Evolutionary conservation across 78 protist genomes (phyloP).

Genomic region (Monosiga brevicollis): DNA sequence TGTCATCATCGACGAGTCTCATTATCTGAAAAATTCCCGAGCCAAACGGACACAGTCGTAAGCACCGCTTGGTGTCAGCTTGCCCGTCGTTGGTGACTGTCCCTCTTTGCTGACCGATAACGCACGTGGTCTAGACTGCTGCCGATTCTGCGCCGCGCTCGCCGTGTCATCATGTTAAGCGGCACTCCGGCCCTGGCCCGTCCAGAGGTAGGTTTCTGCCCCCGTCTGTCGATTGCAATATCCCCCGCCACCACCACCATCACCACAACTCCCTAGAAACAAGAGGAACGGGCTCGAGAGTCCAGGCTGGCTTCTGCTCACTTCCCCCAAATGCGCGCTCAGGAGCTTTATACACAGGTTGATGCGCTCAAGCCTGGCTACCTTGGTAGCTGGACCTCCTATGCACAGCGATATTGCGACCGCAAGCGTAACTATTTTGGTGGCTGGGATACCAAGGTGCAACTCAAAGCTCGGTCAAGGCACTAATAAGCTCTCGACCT

Average conservation of each 20-base stretch:
- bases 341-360: conserved; percentile 69
- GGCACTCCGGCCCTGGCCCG: conserved; percentile 83
- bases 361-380: conserved; percentile 32
- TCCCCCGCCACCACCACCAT: too few species aligned
- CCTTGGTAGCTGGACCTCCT: conserved; percentile 9
- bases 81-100: too few species aligned
- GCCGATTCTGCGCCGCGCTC: too few species aligned
- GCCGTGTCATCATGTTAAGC: conserved; percentile 57
- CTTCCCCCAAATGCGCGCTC: too few species aligned
- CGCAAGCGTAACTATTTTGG: conserved; percentile 27
- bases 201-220: conserved; percentile 44
- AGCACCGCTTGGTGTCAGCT: too few species aligned
- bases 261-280: too few species aligned
- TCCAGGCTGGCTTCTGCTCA: too few species aligned
- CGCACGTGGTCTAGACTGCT: too few species aligned
- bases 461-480: too few species aligned
- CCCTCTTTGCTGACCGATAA: too few species aligned
- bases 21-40: conserved; percentile 49
- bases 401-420: conserved; percentile 50
- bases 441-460: conserved; percentile 48
- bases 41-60: conserved; percentile 50
- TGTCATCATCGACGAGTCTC: conserved; percentile 73
- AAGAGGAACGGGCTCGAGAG: too few species aligned
- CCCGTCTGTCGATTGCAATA: neutral
- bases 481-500: too few species aligned